A percentile compares a stretch with the other conserved stretches of the same genome.
These are phyloP conservation scores for Syncephalastrum sp. DNA, from an alignment of 371 early-diverging fungal genomes.

Conservation along the genomic window DNA sequence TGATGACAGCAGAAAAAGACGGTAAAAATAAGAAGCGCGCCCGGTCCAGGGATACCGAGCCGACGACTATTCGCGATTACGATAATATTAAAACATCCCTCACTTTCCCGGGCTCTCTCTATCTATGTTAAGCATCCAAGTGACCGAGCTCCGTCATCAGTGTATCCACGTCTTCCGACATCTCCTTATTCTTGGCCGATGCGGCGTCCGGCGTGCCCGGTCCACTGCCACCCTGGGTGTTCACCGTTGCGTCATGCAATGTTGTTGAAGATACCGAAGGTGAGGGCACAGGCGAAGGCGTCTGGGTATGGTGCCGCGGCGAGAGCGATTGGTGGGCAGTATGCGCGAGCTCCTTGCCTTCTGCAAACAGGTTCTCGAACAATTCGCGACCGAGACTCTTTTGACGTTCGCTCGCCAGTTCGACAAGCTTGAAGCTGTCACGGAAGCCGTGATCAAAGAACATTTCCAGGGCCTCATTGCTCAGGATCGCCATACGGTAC, in stretches of 20 bases:
- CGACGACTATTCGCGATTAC: background rate
- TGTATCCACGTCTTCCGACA: slow-evolving; percentile 31
- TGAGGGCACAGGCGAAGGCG: slow-evolving; percentile 10
- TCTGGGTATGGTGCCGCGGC: background rate
- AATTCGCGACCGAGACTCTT: slow-evolving; percentile 56
- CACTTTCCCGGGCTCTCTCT: background rate
- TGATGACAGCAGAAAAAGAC: no score
- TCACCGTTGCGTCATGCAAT: slow-evolving; percentile 4
- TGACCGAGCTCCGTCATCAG: slow-evolving; percentile 40
- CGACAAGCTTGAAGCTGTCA: slow-evolving; percentile 60
- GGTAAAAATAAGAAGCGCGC: no score
- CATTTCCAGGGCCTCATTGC: slow-evolving; percentile 66
- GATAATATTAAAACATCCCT: background rate
- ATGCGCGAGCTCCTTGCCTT: slow-evolving; percentile 50
- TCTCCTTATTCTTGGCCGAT: slow-evolving; percentile 15
- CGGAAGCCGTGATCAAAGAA: slow-evolving; percentile 70
- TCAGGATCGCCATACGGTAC: slow-evolving; percentile 63
- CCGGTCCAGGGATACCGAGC: no score
- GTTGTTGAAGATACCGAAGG: slow-evolving; percentile 15
- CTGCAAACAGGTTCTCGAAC: slow-evolving; percentile 57
- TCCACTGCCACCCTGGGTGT: slow-evolving; percentile 6
- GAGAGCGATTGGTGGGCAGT: background rate
- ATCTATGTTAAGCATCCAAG: slow-evolving; percentile 24
- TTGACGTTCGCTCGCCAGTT: slow-evolving; percentile 52
- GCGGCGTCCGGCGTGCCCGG: slow-evolving; percentile 13